Evolutionary conservation across 345 rosid species (phyloP), one percentile per base, ranked within the genome.

Genomic region (Viola odorata): DNA sequence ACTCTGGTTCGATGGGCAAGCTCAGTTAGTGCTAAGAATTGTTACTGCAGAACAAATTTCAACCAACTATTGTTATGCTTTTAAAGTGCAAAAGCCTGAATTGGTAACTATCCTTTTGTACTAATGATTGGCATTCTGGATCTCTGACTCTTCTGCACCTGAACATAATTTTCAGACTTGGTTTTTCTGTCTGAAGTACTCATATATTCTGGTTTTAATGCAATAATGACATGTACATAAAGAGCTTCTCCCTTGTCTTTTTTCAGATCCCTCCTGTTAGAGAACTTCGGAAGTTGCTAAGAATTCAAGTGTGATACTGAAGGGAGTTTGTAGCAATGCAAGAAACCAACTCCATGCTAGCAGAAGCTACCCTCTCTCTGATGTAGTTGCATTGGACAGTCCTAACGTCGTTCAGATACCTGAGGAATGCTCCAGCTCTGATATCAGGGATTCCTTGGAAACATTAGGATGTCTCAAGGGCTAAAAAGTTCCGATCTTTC

Each of bases 1-100:
- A 86, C 98, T 71, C 63, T 95, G 75, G 80, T 95, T 62, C 92
- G 95, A 50, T 95, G 99, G 99, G 90, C 84, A 37, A 52, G 85
- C 73, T 77, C 85, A 2, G 57, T 86, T 55, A 70, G 59, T 54
- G 85, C 81, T 57, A 84, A 80, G 75, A 84, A 75, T 91, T 55
- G 84, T 88, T 48, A 68, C 82, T 61, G 69, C 82, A 12, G 99
- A 95, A 76, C 88, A 85, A 70, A 87, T 86, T 61, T 95, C 99
- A 41, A 84, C 96, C 12, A 75, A 84, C 70, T 88, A 95, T 67
- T 95, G 98, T 66, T 91, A 88, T 77, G 78, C 98, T 15, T 88
- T 91, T 67, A 66, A 64, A 16, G 85, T 84, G 69, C 73, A 83
- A 72, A 82, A 80, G 60, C 84, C 86, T 10, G 85, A 75, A 75